Evolutionary conservation across 2,329 filamentous ascomycete species (phyloP), one percentile per base, ranked within the genome.

Genomic region (Talaromyces verruculosus): DNA sequence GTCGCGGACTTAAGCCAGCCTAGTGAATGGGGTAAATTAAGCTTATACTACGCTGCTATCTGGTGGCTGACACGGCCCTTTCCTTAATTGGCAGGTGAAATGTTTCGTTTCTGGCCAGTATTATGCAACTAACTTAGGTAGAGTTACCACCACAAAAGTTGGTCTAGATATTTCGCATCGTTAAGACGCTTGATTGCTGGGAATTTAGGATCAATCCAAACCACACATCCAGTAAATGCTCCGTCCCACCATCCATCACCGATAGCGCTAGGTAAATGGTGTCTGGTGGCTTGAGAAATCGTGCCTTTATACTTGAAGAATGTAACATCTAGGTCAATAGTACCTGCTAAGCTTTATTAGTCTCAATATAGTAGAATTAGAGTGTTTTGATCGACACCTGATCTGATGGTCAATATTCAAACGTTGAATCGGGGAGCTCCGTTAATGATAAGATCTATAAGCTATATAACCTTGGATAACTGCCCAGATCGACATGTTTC

Each of bases 11-110:
- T 30, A 41, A 28, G 35, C 19, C 2, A 28, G 37, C 22, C 28
- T 30, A n/a, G 22, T 33, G 7, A 25, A 30, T 19, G 28, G 25
- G 37, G 2, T 19, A 22, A 30, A 13, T 43, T 60, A 60, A 60
- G 35, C 57, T 60, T 60, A 43, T 60, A 19, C 57, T 60, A 60
- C 57, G 37, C 28, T 60, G 57, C 57, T 60, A 60, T 60, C 57
- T 41, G 30, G 22, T 45, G 57, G 57, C 57, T 41, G 57, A n/a
- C 57, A 15, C 57, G 57, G n/a, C 15, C 37, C 19, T 45, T 43
- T 28, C 57, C 37, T 11, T 15, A 33, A 30, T 60, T 30, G 37
- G 57, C 37, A 60, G 57, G 57, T 45, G 33, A 57, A 22, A 5
- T 19, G 11, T 15, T 57, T 57, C 33, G 30, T 37, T 37, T 39